These are phyloP conservation scores for Hypoxylon sp. DNA, from an alignment of 2,329 filamentous ascomycete genomes.

Conservation along the genomic window DNA sequence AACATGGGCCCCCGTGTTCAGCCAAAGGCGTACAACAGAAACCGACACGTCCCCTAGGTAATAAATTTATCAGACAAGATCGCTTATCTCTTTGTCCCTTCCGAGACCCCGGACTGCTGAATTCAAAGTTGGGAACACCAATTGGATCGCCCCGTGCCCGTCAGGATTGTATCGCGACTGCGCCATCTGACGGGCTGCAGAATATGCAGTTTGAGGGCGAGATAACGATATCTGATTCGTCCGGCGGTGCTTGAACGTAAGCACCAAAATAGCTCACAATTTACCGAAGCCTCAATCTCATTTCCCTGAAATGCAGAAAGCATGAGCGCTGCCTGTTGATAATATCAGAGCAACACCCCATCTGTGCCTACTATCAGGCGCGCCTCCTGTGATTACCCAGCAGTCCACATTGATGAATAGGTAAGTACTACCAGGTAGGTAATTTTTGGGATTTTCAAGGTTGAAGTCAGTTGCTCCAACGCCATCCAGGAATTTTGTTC, in stretches of 20 bases:
- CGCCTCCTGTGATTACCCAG: neutral
- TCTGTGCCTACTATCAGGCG: neutral
- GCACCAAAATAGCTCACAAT: neutral
- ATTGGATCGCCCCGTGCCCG: slow-evolving; percentile 5
- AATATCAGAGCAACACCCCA: neutral
- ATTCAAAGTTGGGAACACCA: neutral
- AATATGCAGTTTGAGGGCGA: slow-evolving; percentile 1
- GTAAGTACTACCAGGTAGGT: no score
- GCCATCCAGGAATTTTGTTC: neutral
- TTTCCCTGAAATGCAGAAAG: slow-evolving; percentile 2
- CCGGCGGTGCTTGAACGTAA: slow-evolving; percentile 3
- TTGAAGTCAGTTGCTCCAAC: neutral
- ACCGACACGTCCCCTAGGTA: neutral
- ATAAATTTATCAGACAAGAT: slow-evolving; percentile 13
- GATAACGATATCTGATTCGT: slow-evolving; percentile 1
- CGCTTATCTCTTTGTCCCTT: slow-evolving; percentile 15
- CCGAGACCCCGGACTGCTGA: slow-evolving; percentile 8
- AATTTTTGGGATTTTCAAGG: neutral
- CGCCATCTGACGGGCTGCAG: slow-evolving; percentile 9
- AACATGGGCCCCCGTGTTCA: neutral
- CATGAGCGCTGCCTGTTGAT: neutral
- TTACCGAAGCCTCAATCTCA: slow-evolving; percentile 16
- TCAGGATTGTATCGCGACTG: slow-evolving; percentile 2
- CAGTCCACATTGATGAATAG: neutral
- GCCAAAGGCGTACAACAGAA: slow-evolving; percentile 2